phyloP scores from a whole-genome alignment of 179 eudicot species.

The Beta lomatogona region DNA sequence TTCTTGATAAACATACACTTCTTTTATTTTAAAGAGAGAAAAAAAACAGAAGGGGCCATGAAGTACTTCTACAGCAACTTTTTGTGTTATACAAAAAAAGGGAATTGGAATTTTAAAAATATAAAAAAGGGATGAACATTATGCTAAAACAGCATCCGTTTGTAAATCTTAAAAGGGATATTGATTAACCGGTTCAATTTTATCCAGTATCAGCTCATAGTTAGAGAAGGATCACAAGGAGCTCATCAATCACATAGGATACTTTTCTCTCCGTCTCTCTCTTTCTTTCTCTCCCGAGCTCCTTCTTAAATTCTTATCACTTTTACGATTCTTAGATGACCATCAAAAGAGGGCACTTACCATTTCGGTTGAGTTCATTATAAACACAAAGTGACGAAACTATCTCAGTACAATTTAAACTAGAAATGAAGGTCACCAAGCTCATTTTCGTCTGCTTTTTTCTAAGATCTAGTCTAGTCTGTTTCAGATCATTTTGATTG shows the following conservation, averaged over 20 bases:
- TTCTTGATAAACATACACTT: not conserved
- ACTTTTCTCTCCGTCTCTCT: not conserved
- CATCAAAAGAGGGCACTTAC: no score
- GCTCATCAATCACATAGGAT: not conserved
- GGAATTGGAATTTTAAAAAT: not conserved
- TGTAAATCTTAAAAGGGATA: not conserved
- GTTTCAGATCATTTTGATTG: no score
- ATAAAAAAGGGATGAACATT: not conserved
- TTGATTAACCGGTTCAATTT: not conserved
- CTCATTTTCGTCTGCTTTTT: no score
- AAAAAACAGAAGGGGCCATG: not conserved
- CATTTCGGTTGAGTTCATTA: no score
- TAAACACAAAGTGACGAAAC: no score
- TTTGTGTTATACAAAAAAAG: not conserved
- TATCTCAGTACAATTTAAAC: no score
- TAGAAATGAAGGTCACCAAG: no score
- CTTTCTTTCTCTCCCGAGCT: not conserved
- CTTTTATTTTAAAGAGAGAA: not conserved
- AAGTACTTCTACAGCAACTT: no score
- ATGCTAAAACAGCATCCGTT: not conserved
- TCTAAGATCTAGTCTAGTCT: no score
- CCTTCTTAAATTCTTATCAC: no score
- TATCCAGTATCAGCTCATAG: not conserved
- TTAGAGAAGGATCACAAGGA: not conserved
- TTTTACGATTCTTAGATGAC: no score